phyloP scores from a whole-genome alignment of 1,139 yeast genomes.

The Yamadazyma spencermartinsiae region DNA sequence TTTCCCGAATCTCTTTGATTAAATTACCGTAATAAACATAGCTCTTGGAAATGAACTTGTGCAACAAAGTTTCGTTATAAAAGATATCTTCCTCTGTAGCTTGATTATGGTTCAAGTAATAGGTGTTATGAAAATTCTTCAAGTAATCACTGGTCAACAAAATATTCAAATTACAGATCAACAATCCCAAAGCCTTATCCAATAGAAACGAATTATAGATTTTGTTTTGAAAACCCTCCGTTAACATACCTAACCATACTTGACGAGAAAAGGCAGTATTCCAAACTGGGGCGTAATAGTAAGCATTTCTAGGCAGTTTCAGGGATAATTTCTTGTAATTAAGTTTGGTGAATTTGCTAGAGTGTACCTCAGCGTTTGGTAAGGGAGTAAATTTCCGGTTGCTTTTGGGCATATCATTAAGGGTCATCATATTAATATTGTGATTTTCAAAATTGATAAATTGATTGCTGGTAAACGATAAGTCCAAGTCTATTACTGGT shows the following conservation, averaged over 20 bases:
- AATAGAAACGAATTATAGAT: slow-evolving; percentile 36
- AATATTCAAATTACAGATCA: slow-evolving; percentile 26
- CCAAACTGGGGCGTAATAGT: slow-evolving; percentile 31
- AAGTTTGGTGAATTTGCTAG: slow-evolving; percentile 8
- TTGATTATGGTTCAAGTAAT: slow-evolving; percentile 12
- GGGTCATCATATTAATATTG: slow-evolving; percentile 7
- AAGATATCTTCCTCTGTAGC: slow-evolving; percentile 19
- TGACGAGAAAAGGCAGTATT: slow-evolving; percentile 17
- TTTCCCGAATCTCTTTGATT: slow-evolving; percentile 34
- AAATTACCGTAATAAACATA: slow-evolving; percentile 36
- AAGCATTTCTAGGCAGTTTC: slow-evolving; percentile 3
- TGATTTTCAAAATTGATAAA: slow-evolving; percentile 13
- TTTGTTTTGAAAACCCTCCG: slow-evolving; percentile 7
- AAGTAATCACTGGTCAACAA: slow-evolving; percentile 21
- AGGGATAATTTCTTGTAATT: slow-evolving; percentile 1
- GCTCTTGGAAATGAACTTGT: slow-evolving; percentile 33
- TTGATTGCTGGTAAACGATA: slow-evolving; percentile 11
- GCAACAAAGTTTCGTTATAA: slow-evolving; percentile 32
- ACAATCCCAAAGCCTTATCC: slow-evolving; percentile 38
- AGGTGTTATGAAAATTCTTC: slow-evolving; percentile 17
- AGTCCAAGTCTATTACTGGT: slow-evolving; percentile 13
- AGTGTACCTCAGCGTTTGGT: slow-evolving; percentile 17
- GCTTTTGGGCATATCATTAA: slow-evolving; percentile 5
- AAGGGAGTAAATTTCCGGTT: slow-evolving; percentile 5
- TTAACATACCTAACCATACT: slow-evolving; percentile 26